Evolutionary conservation across 208 protist species (phyloP).

Genomic region (Crithidia mellificae): DNA sequence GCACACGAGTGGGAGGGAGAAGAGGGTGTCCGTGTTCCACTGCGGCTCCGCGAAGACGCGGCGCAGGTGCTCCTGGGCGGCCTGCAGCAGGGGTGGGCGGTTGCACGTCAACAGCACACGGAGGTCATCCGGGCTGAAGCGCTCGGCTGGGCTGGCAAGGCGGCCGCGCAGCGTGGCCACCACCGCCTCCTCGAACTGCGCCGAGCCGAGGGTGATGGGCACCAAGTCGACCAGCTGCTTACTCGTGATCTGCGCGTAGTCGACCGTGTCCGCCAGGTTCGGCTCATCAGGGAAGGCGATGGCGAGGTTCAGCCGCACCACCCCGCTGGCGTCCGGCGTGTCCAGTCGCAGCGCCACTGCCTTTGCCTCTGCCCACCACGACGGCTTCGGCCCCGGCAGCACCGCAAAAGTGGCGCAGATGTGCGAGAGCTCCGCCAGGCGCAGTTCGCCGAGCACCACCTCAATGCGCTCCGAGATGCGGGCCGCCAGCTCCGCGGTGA

Average conservation of each 20-base stretch:
- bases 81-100: conserved; percentile 41
- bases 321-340: conserved; percentile 26
- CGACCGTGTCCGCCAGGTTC: conserved; percentile 40
- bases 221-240: conserved; percentile 75
- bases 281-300: conserved; percentile 75
- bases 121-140: conserved; percentile 74
- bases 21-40: conserved; percentile 77
- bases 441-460: conserved; percentile 72
- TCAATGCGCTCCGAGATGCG: conserved; percentile 68
- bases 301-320: conserved; percentile 61
- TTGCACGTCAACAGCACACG: conserved; percentile 50
- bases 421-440: conserved; percentile 78
- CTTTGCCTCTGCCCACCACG: conserved; percentile 78
- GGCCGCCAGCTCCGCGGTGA: conserved; percentile 53
- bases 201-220: conserved; percentile 39
- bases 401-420: conserved; percentile 80
- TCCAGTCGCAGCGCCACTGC: conserved; percentile 63
- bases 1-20: conserved; percentile 57
- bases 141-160: conserved; percentile 39
- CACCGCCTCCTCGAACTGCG: conserved; percentile 41
- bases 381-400: conserved; percentile 39
- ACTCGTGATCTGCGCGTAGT: conserved; percentile 61
- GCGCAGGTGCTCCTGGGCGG: conserved; percentile 52
- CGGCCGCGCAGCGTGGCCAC: conserved; percentile 47
- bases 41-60: conserved; percentile 58